Evolutionary conservation across 306 rosid genomes (phyloP).

Genomic region (Bauhinia variegata): DNA sequence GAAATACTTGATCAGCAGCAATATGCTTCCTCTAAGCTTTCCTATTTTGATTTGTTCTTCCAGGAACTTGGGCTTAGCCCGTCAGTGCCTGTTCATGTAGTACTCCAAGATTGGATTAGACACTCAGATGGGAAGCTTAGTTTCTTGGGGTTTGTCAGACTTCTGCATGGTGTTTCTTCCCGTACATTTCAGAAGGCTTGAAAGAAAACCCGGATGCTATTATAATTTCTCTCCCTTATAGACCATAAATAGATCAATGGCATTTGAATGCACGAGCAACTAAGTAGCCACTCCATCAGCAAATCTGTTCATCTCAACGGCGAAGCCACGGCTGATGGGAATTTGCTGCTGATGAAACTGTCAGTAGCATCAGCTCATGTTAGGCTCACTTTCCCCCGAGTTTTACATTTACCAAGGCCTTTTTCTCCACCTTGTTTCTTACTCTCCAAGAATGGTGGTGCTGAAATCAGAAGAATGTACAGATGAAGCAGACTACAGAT

Average conservation of each 20-base stretch:
- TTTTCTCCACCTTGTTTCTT: slow-evolving; percentile 20
- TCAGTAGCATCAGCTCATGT: slow-evolving; percentile 33
- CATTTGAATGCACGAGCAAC: slow-evolving; percentile 25
- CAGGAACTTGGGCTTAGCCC: slow-evolving; percentile 91
- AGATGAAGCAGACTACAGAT: slow-evolving; percentile 55
- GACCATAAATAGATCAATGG: slow-evolving; percentile 33
- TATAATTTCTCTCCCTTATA: slow-evolving; percentile 31
- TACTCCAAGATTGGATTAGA: slow-evolving; percentile 90
- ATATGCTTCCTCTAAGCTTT: slow-evolving; percentile 21
- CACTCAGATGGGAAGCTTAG: slow-evolving; percentile 90
- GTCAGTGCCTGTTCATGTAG: slow-evolving; percentile 84
- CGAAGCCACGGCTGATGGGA: slow-evolving; percentile 34
- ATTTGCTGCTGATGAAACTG: slow-evolving; percentile 37
- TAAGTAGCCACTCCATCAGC: slow-evolving; percentile 31
- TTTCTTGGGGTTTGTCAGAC: slow-evolving; percentile 82
- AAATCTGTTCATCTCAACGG: slow-evolving; percentile 32
- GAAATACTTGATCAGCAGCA: slow-evolving; percentile 7
- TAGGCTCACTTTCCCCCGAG: slow-evolving; percentile 18
- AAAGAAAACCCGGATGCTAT: slow-evolving; percentile 32
- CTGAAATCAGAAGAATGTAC: slow-evolving; percentile 60
- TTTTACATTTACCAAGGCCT: slow-evolving; percentile 30
- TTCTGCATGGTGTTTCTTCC: slow-evolving; percentile 71
- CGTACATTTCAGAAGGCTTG: slow-evolving; percentile 67
- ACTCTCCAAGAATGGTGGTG: slow-evolving; percentile 42
- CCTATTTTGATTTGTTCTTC: slow-evolving; percentile 25